Conservation (phyloP, 2,329 filamentous ascomycete genomes). For the Cladosporium phlei region DNA sequence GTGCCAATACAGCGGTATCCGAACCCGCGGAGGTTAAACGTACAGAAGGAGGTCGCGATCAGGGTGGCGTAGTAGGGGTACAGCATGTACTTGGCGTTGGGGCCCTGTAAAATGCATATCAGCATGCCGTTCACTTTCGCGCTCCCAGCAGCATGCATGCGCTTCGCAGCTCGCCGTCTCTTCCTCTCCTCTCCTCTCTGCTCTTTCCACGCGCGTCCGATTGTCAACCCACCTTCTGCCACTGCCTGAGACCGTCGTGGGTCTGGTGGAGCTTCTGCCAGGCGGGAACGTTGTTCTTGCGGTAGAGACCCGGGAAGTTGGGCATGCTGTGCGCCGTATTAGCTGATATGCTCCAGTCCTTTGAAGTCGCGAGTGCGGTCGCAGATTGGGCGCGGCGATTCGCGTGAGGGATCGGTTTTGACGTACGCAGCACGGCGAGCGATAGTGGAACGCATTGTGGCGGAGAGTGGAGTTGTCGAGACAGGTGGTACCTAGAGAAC, state of each 20-base stretch:
- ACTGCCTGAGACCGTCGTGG: slow-evolving; percentile 67
- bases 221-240: slow-evolving; percentile 60
- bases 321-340: slow-evolving; percentile 7
- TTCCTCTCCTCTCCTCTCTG: not conserved
- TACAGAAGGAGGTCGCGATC: slow-evolving; percentile 47
- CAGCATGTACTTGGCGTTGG: slow-evolving; percentile 61
- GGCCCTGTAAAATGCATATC: slow-evolving; percentile 44
- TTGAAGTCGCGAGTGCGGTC: not conserved
- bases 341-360: not conserved
- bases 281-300: slow-evolving; percentile 70
- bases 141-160: no score
- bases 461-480: slow-evolving; percentile 1
- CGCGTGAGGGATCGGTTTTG: not conserved
- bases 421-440: slow-evolving; percentile 42
- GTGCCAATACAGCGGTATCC: no score
- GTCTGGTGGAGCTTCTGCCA: slow-evolving; percentile 72
- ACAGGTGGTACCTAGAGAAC: not conserved
- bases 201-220: not conserved
- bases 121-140: slow-evolving; percentile 16
- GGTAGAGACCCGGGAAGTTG: slow-evolving; percentile 51
- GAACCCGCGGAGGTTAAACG: no score
- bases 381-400: not conserved
- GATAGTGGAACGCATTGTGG: slow-evolving; percentile 30
- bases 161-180: not conserved
- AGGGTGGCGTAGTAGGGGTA: slow-evolving; percentile 61